Conservation (phyloP, 306 rosid species). For the Cicer arietinum region DNA sequence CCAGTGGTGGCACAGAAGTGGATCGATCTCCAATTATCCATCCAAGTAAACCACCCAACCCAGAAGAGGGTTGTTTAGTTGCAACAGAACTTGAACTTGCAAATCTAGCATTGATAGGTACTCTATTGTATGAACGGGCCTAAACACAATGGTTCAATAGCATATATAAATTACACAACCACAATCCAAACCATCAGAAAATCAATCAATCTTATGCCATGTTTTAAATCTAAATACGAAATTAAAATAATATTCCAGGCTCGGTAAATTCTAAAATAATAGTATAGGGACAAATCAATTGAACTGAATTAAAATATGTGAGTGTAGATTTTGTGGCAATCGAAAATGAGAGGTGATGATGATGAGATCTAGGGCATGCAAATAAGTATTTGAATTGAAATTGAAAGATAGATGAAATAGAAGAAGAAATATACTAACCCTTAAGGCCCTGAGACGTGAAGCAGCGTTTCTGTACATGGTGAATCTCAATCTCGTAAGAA, state of each 20-base stretch:
- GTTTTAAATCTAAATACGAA: background rate
- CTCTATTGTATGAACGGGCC: constrained; percentile 60
- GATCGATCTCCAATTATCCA: constrained; percentile 79
- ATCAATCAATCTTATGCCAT: constrained; percentile 4
- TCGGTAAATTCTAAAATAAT: background rate
- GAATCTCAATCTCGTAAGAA: background rate
- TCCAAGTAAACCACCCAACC: constrained; percentile 72
- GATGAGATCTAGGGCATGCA: constrained; percentile 39
- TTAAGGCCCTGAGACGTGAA: constrained; percentile 66
- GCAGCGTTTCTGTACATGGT: constrained; percentile 70
- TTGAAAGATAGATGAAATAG: constrained; percentile 17
- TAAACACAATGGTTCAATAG: constrained; percentile 42
- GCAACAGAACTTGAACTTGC: constrained; percentile 76
- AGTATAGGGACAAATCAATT: background rate
- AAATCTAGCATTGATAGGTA: constrained; percentile 58
- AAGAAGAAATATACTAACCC: constrained; percentile 52
- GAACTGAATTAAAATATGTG: background rate
- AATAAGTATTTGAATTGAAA: constrained; percentile 2
- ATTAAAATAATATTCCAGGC: background rate
- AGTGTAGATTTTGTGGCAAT: constrained; percentile 20
- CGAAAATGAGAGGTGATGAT: background rate
- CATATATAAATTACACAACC: background rate
- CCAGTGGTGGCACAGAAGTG: constrained; percentile 60
- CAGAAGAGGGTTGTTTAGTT: constrained; percentile 53
- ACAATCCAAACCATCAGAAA: constrained; percentile 34